Percentiles rank a stretch among this genome's conserved stretches.
phyloP scores from a whole-genome alignment of 305 asterid species.

The Rubia balearica region DNA sequence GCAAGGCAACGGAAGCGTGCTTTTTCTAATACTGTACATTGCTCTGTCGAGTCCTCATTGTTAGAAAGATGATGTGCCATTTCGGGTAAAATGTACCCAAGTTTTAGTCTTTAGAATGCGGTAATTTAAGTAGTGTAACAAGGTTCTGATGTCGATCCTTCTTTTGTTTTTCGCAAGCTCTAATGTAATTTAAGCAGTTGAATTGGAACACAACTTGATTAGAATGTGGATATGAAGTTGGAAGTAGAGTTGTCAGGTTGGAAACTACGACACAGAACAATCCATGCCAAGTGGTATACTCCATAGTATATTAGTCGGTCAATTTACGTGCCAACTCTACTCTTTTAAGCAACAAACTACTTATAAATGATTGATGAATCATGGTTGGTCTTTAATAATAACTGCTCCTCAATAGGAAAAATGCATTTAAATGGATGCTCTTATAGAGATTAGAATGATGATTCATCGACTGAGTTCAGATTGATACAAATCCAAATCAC shows the following conservation, averaged over 20 bases:
- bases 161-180: not conserved
- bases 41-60: not conserved
- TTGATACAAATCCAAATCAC: no score
- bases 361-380: no score
- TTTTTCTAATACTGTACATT: not conserved
- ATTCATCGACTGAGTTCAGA: no score
- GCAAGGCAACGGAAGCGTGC: slow-evolving; percentile 4
- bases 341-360: no score
- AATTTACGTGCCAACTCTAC: no score
- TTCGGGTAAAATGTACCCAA: not conserved
- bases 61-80: not conserved
- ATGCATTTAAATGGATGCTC: no score
- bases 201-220: not conserved
- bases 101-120: not conserved
- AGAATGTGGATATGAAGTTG: not conserved
- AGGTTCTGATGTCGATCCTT: not conserved
- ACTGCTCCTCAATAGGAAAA: no score
- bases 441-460: no score
- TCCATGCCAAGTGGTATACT: no score
- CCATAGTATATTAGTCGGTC: no score
- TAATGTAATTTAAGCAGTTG: not conserved
- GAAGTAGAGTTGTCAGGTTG: not conserved
- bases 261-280: no score
- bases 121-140: not conserved
- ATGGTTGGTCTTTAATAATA: no score